phyloP scores from a whole-genome alignment of 106 monocot genomes.

The Hemerocallis citrina region DNA sequence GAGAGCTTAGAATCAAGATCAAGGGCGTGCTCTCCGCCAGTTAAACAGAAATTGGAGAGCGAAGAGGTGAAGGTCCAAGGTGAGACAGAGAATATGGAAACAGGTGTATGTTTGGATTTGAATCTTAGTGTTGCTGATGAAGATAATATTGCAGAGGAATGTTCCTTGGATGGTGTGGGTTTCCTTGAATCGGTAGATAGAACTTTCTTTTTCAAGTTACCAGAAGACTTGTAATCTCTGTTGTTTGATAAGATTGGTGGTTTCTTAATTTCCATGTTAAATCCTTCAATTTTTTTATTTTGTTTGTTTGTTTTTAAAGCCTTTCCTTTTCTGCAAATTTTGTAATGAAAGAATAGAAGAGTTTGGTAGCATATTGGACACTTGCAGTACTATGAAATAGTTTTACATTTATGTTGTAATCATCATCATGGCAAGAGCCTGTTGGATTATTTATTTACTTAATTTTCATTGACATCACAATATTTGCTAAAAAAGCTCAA shows the following conservation, averaged over 20 bases:
- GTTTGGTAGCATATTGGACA: neutral
- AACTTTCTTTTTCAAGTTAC: conserved; percentile 52
- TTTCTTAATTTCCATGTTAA: conserved; percentile 9
- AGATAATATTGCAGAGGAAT: conserved; percentile 6
- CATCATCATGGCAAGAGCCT: no score
- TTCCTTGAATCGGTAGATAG: conserved; percentile 53
- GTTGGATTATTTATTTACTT: no score
- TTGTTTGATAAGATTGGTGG: neutral
- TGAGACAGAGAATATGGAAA: conserved; percentile 9
- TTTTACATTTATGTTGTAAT: conserved; percentile 9
- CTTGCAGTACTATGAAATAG: conserved; percentile 4
- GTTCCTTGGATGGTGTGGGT: conserved; percentile 19
- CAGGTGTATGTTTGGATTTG: conserved; percentile 55
- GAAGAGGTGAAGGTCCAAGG: conserved; percentile 23
- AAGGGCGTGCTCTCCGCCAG: conserved; percentile 54
- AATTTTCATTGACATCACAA: no score
- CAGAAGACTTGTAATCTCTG: conserved; percentile 19
- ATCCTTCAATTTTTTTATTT: conserved; percentile 8
- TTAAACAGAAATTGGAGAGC: conserved; percentile 37
- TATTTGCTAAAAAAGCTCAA: no score
- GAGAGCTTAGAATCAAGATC: conserved; percentile 77
- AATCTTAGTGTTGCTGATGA: conserved; percentile 49
- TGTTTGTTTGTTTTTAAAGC: neutral
- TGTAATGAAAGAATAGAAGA: conserved; percentile 1
- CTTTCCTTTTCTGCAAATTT: conserved; percentile 5